Conservation (phyloP, 345 rosid species). For the Arabis hirsuta region DNA sequence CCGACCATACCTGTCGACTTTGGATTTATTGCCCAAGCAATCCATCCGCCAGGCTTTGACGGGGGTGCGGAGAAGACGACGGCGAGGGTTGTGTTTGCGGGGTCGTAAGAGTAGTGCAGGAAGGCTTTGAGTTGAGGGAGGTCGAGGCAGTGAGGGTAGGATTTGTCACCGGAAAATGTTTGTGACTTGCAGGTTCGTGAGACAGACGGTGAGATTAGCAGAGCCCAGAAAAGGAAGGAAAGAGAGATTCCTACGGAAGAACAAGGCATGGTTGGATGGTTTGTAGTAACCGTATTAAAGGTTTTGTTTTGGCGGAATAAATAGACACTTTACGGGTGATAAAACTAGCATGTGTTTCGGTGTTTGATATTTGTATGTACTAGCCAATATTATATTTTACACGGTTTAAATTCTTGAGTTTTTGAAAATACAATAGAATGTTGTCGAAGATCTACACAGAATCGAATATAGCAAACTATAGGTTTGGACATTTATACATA, state of each 20-base stretch:
- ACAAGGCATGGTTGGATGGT: constrained; percentile 33
- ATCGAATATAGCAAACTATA: too few species aligned
- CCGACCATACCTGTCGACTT: constrained; percentile 70
- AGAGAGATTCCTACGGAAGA: constrained; percentile 29
- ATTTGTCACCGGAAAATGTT: constrained; percentile 49
- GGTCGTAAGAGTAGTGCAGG: constrained; percentile 75
- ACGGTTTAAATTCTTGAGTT: background rate
- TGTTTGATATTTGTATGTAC: constrained; percentile 3
- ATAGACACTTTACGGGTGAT: background rate
- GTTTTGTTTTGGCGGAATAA: constrained; percentile 22
- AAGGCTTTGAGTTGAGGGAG: constrained; percentile 66
- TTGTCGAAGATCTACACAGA: too few species aligned
- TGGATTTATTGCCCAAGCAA: constrained; percentile 81
- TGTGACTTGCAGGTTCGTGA: constrained; percentile 69
- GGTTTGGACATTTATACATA: too few species aligned
- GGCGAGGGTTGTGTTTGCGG: constrained; percentile 65
- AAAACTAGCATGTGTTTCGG: constrained; percentile 24
- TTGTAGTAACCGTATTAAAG: constrained; percentile 21
- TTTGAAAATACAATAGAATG: background rate
- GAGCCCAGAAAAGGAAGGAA: constrained; percentile 24
- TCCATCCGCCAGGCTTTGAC: constrained; percentile 60
- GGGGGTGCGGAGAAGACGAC: constrained; percentile 71
- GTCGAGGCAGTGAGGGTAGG: constrained; percentile 65
- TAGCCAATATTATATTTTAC: constrained; percentile 6
- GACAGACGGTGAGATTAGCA: constrained; percentile 49